These are phyloP conservation scores for Rhizopus microsporus DNA, from an alignment of 371 early-diverging fungal species.

Conservation along the genomic window DNA sequence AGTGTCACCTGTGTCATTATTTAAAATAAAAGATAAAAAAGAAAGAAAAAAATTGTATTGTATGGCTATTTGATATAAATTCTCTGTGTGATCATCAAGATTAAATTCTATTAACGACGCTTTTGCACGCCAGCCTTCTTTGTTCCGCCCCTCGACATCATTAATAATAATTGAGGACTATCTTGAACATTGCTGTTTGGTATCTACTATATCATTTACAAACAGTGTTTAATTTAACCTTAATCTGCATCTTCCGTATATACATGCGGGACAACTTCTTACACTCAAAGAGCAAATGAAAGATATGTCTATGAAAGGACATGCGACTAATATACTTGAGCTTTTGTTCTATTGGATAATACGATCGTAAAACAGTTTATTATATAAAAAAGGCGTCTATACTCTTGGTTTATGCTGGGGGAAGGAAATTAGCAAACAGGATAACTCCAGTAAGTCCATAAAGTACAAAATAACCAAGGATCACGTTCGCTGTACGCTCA, in stretches of 20 bases:
- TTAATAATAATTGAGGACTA: too few species aligned
- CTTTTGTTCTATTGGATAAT: too few species aligned
- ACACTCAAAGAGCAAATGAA: not conserved
- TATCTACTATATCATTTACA: too few species aligned
- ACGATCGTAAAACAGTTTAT: not conserved
- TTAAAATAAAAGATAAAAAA: not conserved
- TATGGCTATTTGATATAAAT: too few species aligned
- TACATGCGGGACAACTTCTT: not conserved
- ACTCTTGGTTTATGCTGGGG: conserved; percentile 71
- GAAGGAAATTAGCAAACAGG: conserved; percentile 80
- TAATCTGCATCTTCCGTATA: not conserved
- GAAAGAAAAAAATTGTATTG: not conserved
- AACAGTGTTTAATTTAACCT: too few species aligned
- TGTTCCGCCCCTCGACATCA: too few species aligned
- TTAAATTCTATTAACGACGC: too few species aligned
- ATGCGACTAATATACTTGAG: too few species aligned
- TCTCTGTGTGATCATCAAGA: too few species aligned
- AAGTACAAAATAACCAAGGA: conserved; percentile 63
- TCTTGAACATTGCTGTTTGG: too few species aligned
- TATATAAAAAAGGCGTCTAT: not conserved
- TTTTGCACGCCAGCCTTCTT: too few species aligned
- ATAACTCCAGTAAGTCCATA: conserved; percentile 74
- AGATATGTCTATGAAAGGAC: not conserved
- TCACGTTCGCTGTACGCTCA: conserved; percentile 28
- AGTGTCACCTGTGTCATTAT: conserved; percentile 24